phyloP scores from a whole-genome alignment of 768 basidiomycete genomes.

The Termitomyces sp. region DNA sequence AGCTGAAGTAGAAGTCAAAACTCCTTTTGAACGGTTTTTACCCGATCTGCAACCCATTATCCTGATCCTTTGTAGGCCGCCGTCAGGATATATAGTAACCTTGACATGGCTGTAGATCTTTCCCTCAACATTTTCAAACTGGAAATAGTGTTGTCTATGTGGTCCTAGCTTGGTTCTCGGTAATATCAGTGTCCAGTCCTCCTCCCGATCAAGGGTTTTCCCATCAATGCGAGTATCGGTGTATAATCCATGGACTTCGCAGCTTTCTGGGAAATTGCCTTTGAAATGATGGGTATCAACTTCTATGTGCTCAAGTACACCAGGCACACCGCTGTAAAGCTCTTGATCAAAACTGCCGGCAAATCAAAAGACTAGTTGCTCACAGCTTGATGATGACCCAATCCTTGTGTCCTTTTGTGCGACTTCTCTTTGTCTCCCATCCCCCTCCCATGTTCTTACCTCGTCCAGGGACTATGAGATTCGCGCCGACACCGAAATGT shows the following conservation, averaged over 20 bases:
- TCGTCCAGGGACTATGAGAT: constrained; percentile 87
- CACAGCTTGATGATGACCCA: constrained; percentile 90
- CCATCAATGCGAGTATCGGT: constrained; percentile 30
- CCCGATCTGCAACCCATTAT: constrained; percentile 55
- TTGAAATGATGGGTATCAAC: constrained; percentile 95
- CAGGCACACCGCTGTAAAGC: constrained; percentile 57
- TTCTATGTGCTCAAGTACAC: constrained; percentile 69
- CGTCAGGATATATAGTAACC: constrained; percentile 90
- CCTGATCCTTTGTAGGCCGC: constrained; percentile 91
- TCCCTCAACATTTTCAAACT: constrained; percentile 59
- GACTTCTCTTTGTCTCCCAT: constrained; percentile 95
- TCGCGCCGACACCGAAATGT: constrained; percentile 89
- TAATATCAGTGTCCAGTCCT: constrained; percentile 71
- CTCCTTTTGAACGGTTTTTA: neutral
- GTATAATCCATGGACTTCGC: constrained; percentile 65
- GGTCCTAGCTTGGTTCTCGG: constrained; percentile 79
- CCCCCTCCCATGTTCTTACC: constrained; percentile 97
- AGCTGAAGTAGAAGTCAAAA: neutral
- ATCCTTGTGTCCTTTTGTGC: constrained; percentile 75
- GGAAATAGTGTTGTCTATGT: constrained; percentile 86
- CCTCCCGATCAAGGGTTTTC: constrained; percentile 29
- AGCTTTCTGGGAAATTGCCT: constrained; percentile 91
- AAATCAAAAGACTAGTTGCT: constrained; percentile 21
- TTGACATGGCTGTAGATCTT: constrained; percentile 75
- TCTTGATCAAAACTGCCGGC: neutral